Conservation (phyloP, 768 basidiomycete genomes). For the Chalciporus sphaerocephalus region DNA sequence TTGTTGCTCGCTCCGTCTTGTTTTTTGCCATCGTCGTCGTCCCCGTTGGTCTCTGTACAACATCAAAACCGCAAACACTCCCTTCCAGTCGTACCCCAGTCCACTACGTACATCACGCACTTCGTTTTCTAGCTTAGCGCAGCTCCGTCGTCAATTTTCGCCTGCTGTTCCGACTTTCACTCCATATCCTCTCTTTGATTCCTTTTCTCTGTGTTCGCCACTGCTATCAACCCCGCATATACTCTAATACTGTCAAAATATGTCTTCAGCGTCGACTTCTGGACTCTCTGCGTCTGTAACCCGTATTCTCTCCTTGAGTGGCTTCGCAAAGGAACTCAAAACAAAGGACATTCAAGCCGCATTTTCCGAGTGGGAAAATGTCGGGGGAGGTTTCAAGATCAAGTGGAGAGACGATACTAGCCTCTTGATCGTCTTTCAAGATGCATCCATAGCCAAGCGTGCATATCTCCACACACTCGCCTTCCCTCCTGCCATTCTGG, state of each 20-base stretch:
- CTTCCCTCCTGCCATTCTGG: slow-evolving; percentile 67
- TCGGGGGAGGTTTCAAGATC: slow-evolving; percentile 93
- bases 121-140: background rate
- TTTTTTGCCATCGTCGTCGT: slow-evolving; percentile 17
- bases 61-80: slow-evolving; percentile 28
- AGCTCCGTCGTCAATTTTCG: slow-evolving; percentile 4
- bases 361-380: slow-evolving; percentile 83
- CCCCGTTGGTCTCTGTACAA: slow-evolving; percentile 31
- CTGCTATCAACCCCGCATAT: slow-evolving; percentile 3
- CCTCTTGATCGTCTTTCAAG: slow-evolving; percentile 90
- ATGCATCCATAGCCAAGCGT: slow-evolving; percentile 56
- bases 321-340: slow-evolving; percentile 94
- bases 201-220: slow-evolving; percentile 5
- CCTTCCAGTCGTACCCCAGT: slow-evolving; percentile 14
- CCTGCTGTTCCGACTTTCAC: slow-evolving; percentile 14
- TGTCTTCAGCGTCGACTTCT: slow-evolving; percentile 65
- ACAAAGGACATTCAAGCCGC: slow-evolving; percentile 93
- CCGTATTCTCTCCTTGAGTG: slow-evolving; percentile 86
- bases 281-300: slow-evolving; percentile 93
- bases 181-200: slow-evolving; percentile 16
- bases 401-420: slow-evolving; percentile 99
- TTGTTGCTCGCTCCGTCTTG: background rate
- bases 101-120: slow-evolving; percentile 11
- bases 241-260: slow-evolving; percentile 27
- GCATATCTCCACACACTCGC: slow-evolving; percentile 84